Percentiles rank a stretch among this genome's conserved stretches.
These are phyloP conservation scores for Jatropha podagrica DNA, from an alignment of 441 rosid species.

Conservation along the genomic window DNA sequence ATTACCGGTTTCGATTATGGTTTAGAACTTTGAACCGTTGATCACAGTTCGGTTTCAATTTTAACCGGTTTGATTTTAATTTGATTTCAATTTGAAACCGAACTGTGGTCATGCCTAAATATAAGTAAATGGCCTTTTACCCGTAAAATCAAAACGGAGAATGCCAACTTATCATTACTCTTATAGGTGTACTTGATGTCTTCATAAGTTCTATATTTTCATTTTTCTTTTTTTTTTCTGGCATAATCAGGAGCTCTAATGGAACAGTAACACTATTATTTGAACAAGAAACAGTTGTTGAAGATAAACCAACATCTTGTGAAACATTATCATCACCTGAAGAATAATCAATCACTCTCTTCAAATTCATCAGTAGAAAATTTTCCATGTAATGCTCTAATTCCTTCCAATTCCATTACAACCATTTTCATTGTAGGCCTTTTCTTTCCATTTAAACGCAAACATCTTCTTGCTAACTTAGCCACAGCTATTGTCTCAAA, in stretches of 20 bases:
- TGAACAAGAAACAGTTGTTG: neutral
- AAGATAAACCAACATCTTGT: neutral
- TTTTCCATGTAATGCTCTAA: conserved; percentile 1
- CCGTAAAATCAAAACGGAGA: no score
- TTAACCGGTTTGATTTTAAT: no score
- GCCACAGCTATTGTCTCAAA: conserved; percentile 12
- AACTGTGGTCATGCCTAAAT: no score
- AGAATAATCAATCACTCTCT: neutral
- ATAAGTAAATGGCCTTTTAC: no score
- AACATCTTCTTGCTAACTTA: conserved; percentile 11
- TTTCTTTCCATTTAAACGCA: conserved; percentile 1
- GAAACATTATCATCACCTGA: neutral
- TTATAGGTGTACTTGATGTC: no score
- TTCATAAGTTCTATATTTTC: no score
- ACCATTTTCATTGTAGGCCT: neutral
- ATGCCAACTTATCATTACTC: no score
- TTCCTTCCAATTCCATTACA: conserved; percentile 10
- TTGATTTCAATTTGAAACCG: no score
- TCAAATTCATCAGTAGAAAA: neutral
- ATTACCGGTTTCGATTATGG: no score
- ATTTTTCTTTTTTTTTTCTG: no score
- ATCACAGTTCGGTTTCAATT: no score
- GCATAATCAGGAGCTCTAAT: neutral
- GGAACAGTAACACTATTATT: neutral
- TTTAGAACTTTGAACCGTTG: no score